These are phyloP conservation scores for Colletotrichum eremochloae DNA, from an alignment of 2,329 filamentous ascomycete genomes.

Conservation along the genomic window DNA sequence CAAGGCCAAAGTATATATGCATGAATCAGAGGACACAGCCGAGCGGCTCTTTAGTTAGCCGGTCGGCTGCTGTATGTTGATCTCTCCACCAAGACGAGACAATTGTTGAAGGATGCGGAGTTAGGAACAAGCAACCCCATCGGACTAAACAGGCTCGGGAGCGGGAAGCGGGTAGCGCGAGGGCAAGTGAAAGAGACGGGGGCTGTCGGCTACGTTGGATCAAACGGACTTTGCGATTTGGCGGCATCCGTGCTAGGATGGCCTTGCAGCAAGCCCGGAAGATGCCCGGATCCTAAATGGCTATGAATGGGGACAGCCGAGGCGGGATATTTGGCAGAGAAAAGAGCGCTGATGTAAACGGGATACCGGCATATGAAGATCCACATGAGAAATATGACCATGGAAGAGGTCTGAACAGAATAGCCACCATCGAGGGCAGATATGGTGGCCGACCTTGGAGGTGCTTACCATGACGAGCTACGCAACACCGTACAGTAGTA, in stretches of 20 bases:
- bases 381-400: neutral
- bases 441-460: neutral
- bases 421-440: neutral
- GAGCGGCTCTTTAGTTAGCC: conserved; percentile 4
- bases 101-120: conserved; percentile 14
- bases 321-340: neutral
- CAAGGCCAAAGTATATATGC: conserved; percentile 35
- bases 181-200: conserved; percentile 12
- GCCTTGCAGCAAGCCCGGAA: conserved; percentile 11
- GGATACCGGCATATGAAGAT: conserved; percentile 1
- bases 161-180: conserved; percentile 4
- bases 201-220: conserved; percentile 14
- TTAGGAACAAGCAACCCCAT: neutral
- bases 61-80: conserved; percentile 27
- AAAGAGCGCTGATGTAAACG: neutral
- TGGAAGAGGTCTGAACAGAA: conserved; percentile 12
- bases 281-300: conserved; percentile 1
- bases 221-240: conserved; percentile 1
- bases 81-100: conserved; percentile 23
- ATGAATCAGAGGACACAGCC: conserved; percentile 23
- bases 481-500: neutral
- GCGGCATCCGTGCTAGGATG: conserved; percentile 26
- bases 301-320: conserved; percentile 6
- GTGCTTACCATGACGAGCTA: neutral
- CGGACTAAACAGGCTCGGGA: conserved; percentile 21